A percentile compares a stretch with the other conserved stretches of the same genome.
phyloP scores from a whole-genome alignment of 768 basidiomycete genomes.

The Russula vinacea region DNA sequence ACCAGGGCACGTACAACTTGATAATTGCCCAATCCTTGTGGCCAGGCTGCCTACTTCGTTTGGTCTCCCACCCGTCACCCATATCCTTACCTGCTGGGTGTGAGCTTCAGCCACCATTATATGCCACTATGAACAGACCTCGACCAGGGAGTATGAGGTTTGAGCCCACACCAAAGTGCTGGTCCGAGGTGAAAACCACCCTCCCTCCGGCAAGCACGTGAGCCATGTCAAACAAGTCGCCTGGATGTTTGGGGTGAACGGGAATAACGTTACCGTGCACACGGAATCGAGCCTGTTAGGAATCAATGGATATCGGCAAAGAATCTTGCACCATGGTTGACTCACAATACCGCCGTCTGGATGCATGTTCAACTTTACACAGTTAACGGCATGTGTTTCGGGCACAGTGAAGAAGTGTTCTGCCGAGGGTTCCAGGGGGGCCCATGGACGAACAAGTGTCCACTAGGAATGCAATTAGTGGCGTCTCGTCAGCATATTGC shows the following conservation, averaged over 20 bases:
- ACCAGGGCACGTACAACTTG: constrained; percentile 60
- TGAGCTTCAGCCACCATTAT: constrained; percentile 2
- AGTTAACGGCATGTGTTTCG: constrained; percentile 53
- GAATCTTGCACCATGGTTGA: constrained; percentile 31
- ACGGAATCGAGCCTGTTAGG: constrained; percentile 78
- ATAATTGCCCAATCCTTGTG: constrained; percentile 93
- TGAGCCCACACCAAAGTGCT: constrained; percentile 90
- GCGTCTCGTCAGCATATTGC: background rate
- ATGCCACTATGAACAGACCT: constrained; percentile 41
- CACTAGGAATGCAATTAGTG: constrained; percentile 49
- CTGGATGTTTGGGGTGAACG: constrained; percentile 50
- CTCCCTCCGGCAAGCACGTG: constrained; percentile 87
- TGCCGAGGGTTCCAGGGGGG: constrained; percentile 76
- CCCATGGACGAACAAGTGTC: constrained; percentile 72
- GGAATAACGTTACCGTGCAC: constrained; percentile 80
- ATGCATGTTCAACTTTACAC: constrained; percentile 91
- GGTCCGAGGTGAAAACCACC: constrained; percentile 83
- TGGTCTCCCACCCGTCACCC: constrained; percentile 99
- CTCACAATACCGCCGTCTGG: constrained; percentile 96
- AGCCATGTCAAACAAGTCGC: constrained; percentile 72
- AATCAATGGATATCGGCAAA: constrained; percentile 1
- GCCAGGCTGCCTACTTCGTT: constrained; percentile 70
- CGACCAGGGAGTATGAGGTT: constrained; percentile 91
- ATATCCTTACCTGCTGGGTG: constrained; percentile 68
- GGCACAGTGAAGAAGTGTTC: constrained; percentile 82